Evolutionary conservation across 1,284 basidiomycete genomes (phyloP).

Genomic region (Lentinus polychrous): DNA sequence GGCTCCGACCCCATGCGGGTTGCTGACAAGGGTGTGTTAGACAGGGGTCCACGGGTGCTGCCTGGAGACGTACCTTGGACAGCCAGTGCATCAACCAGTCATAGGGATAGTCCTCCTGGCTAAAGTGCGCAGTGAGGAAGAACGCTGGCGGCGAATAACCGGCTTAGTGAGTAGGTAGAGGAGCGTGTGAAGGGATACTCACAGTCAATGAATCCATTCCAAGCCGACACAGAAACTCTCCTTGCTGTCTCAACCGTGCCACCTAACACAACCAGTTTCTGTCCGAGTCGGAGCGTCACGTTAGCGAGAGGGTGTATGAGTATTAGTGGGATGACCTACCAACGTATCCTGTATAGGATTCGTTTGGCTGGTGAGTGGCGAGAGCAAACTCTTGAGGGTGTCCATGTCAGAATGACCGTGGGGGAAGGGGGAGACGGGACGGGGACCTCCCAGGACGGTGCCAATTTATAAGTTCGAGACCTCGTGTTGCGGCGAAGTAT

Average conservation of each 20-base stretch:
- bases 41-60: slow-evolving; percentile 8
- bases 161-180: slow-evolving; percentile 3
- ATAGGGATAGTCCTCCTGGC: slow-evolving; percentile 78
- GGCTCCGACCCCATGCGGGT: slow-evolving; percentile 77
- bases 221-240: slow-evolving; percentile 60
- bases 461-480: slow-evolving; percentile 8
- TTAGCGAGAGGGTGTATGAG: not conserved
- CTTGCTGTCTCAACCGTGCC: slow-evolving; percentile 27
- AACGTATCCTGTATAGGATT: slow-evolving; percentile 26
- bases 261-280: slow-evolving; percentile 29
- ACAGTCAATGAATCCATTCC: slow-evolving; percentile 86
- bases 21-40: slow-evolving; percentile 38
- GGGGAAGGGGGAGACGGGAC: slow-evolving; percentile 3
- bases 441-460: not conserved
- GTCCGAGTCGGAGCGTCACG: not conserved
- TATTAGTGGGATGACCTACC: too few species aligned
- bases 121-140: slow-evolving; percentile 82
- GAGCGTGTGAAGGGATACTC: slow-evolving; percentile 22
- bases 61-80: slow-evolving; percentile 47
- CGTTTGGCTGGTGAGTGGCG: slow-evolving; percentile 18
- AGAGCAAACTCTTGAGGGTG: slow-evolving; percentile 23
- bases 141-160: slow-evolving; percentile 51
- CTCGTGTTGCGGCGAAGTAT: slow-evolving; percentile 6
- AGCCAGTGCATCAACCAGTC: slow-evolving; percentile 86
- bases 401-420: slow-evolving; percentile 17